These are phyloP conservation scores for Cucurbita pepo DNA, from an alignment of 306 rosid species.

Conservation along the genomic window DNA sequence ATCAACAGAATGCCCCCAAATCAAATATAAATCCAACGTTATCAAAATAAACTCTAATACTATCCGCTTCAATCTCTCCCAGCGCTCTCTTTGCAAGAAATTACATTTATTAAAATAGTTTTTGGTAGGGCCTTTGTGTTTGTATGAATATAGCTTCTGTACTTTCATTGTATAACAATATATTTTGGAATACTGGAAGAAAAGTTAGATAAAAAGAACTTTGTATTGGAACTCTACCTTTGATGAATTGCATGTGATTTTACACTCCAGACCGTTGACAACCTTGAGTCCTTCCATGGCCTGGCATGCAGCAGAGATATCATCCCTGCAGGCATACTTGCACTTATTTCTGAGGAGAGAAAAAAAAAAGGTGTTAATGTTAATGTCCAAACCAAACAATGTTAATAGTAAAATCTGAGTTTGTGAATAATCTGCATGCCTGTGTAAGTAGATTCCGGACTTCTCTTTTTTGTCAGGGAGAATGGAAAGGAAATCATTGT, in stretches of 20 bases:
- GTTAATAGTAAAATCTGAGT: background rate
- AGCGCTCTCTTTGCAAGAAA: background rate
- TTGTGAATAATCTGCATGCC: conserved; percentile 22
- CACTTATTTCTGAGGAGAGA: conserved; percentile 51
- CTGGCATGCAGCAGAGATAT: conserved; percentile 37
- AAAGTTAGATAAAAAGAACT: background rate
- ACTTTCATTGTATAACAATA: background rate
- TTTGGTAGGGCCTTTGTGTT: background rate
- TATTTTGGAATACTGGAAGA: background rate
- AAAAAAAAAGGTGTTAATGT: background rate
- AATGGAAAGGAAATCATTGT: conserved; percentile 53
- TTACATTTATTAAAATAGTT: background rate
- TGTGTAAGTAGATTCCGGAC: conserved; percentile 45
- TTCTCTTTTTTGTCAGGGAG: conserved; percentile 54
- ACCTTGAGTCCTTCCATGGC: conserved; percentile 69
- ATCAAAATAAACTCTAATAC: background rate
- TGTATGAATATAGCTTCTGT: background rate
- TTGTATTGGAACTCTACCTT: conserved; percentile 33
- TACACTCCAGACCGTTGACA: conserved; percentile 88
- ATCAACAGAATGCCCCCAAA: background rate
- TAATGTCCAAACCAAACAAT: background rate
- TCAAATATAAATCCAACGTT: background rate
- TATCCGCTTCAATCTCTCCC: background rate
- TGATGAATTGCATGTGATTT: conserved; percentile 82
- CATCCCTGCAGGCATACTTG: conserved; percentile 35